phyloP scores from a whole-genome alignment of 1,139 yeast genomes.

The Taphrina betulina region DNA sequence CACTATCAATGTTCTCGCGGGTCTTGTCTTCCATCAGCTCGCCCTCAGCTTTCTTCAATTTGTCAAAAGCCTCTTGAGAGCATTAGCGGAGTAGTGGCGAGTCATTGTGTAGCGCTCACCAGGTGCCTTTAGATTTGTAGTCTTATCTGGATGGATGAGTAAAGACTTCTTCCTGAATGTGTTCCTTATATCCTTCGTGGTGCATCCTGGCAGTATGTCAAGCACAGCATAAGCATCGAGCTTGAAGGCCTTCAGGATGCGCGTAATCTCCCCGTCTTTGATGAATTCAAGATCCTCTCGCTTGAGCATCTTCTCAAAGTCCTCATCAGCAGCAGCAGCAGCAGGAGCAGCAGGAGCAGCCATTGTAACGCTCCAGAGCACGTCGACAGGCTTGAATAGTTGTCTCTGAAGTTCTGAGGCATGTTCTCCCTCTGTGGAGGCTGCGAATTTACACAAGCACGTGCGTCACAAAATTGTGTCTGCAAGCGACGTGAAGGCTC shows the following conservation, averaged over 20 bases:
- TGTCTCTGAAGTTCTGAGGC: no score
- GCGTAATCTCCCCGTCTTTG: slow-evolving; percentile 56
- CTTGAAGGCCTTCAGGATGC: slow-evolving; percentile 53
- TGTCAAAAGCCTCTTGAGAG: slow-evolving; percentile 59
- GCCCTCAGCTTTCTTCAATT: slow-evolving; percentile 48
- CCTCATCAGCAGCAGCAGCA: slow-evolving; percentile 4
- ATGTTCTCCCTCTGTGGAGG: no score
- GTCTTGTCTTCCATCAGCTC: slow-evolving; percentile 44
- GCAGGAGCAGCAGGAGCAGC: no score
- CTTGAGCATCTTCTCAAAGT: slow-evolving; percentile 25
- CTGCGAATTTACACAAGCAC: no score
- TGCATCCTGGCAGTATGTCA: slow-evolving; percentile 55
- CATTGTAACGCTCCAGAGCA: no score
- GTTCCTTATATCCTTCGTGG: slow-evolving; percentile 49
- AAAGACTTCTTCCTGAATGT: slow-evolving; percentile 60
- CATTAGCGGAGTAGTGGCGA: slow-evolving; percentile 37
- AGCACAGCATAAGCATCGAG: slow-evolving; percentile 59
- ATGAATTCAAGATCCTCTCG: slow-evolving; percentile 27
- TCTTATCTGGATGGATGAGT: slow-evolving; percentile 69
- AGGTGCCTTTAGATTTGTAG: slow-evolving; percentile 45
- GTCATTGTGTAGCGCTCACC: not conserved
- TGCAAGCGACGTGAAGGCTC: no score
- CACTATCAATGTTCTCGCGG: slow-evolving; percentile 47
- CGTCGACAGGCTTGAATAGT: no score
- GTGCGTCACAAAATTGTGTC: no score